phyloP scores from a whole-genome alignment of 2,329 filamentous ascomycete species.

The Penicillium janthinellum region DNA sequence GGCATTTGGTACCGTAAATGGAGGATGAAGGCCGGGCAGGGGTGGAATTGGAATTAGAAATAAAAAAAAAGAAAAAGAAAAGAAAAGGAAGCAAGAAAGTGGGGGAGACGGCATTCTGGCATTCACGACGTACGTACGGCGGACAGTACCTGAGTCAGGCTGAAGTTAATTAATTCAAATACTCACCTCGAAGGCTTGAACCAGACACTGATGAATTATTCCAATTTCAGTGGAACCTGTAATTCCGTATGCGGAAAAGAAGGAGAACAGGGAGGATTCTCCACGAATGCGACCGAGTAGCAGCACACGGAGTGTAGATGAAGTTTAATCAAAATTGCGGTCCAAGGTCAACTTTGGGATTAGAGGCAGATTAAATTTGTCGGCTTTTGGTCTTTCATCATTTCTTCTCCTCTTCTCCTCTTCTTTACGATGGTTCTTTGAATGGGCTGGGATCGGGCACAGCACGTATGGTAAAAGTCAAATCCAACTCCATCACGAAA shows the following conservation, averaged over 20 bases:
- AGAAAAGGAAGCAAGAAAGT: conserved; percentile 1
- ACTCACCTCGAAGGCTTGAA: conserved; percentile 10
- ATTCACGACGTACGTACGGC: conserved; percentile 8
- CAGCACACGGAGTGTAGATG: too few species aligned
- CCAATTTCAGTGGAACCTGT: conserved; percentile 1
- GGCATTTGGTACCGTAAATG: conserved; percentile 6
- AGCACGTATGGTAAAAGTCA: neutral
- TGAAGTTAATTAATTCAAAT: conserved; percentile 26
- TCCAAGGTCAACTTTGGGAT: too few species aligned
- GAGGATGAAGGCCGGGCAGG: neutral
- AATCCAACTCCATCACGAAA: neutral
- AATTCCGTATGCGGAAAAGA: neutral
- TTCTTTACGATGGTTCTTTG: neutral
- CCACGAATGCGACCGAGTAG: too few species aligned
- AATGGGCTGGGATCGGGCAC: neutral
- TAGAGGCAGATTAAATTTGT: too few species aligned
- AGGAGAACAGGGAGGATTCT: neutral
- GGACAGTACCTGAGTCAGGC: conserved; percentile 25
- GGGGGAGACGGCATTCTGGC: conserved; percentile 19
- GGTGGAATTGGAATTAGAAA: neutral
- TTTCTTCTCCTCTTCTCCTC: neutral
- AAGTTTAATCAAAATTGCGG: too few species aligned
- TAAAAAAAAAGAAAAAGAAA: neutral
- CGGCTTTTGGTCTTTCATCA: too few species aligned
- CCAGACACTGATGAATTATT: conserved; percentile 9